These are phyloP conservation scores for Cicer arietinum DNA, from an alignment of 306 rosid species.

Conservation along the genomic window DNA sequence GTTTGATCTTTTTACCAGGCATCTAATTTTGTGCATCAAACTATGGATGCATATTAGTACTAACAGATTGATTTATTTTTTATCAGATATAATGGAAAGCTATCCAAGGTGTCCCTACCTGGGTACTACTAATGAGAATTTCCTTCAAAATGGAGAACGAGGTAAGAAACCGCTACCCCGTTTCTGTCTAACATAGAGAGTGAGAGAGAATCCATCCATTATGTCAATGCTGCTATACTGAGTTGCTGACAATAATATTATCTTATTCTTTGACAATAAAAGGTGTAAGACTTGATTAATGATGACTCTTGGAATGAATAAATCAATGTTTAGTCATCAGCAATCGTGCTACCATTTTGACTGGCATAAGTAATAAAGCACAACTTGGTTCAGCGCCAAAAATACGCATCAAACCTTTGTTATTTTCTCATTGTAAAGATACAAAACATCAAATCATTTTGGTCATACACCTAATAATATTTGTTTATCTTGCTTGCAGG, in stretches of 20 bases:
- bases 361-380: not conserved
- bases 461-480: slow-evolving; percentile 6
- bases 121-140: slow-evolving; percentile 62
- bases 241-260: slow-evolving; percentile 35
- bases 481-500: slow-evolving; percentile 50
- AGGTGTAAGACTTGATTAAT: slow-evolving; percentile 69
- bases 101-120: slow-evolving; percentile 74
- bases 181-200: slow-evolving; percentile 16
- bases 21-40: slow-evolving; percentile 37
- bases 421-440: not conserved
- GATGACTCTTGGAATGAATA: slow-evolving; percentile 40
- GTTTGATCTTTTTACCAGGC: slow-evolving; percentile 13
- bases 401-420: not conserved
- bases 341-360: not conserved
- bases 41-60: not conserved
- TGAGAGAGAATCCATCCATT: not conserved
- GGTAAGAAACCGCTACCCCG: slow-evolving; percentile 49
- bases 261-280: slow-evolving; percentile 48
- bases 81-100: slow-evolving; percentile 80
- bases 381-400: not conserved
- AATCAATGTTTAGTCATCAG: slow-evolving; percentile 36
- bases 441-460: slow-evolving; percentile 8
- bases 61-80: slow-evolving; percentile 30
- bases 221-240: slow-evolving; percentile 31
- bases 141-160: slow-evolving; percentile 67